Base-by-base conservation (phyloP, 176 grass and related monocot genomes). In the Ananas comosus region DNA sequence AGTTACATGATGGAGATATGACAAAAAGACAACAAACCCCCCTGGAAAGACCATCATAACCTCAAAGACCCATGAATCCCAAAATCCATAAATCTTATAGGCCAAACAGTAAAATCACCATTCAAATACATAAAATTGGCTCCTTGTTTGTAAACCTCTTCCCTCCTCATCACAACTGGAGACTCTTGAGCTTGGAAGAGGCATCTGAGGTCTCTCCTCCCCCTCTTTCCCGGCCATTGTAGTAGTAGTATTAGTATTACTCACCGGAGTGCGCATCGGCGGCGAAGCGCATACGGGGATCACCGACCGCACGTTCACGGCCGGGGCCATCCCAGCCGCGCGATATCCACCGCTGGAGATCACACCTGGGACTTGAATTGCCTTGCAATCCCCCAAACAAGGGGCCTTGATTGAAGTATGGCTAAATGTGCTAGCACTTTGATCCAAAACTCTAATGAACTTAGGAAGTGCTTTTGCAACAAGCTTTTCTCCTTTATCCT, bases 261-360 rank as follows among this genome's bases (percentile, higher is more conserved):
- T 42, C 33, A 42, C 33, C 33, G 6, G 33, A 42, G 64, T 51
- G 4, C 57, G 72, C 21, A 65, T 64, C 9, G 51, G 81, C 25
- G 82, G 89, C 49, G 90, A 80, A 33, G 86, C 80, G 69, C 68
- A 93, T 10, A 93, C 86, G 0, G 90, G 90, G 64, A 93, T 70
- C 51, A 93, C 90, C 0, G 90, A 86, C 50, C 90, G 83, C 70
- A 93, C 57, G 64, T 81, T 84, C 80, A 93, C 90, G 4, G 87
- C 84, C 65, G 90, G 83, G 24, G 90, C 83, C 14, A 67, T 74
- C 25, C 53, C 64, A 16, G 63, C 24, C 42, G 70, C 12, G 12
- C 51, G 29, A 23, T 52, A 80, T 72, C 58, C 68, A 51, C 77
- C 58, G n/a, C 77, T 56, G 22, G 68, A 64, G 33, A 80, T 71